phyloP scores from a whole-genome alignment of 345 rosid genomes.

The Brassica rapa region DNA sequence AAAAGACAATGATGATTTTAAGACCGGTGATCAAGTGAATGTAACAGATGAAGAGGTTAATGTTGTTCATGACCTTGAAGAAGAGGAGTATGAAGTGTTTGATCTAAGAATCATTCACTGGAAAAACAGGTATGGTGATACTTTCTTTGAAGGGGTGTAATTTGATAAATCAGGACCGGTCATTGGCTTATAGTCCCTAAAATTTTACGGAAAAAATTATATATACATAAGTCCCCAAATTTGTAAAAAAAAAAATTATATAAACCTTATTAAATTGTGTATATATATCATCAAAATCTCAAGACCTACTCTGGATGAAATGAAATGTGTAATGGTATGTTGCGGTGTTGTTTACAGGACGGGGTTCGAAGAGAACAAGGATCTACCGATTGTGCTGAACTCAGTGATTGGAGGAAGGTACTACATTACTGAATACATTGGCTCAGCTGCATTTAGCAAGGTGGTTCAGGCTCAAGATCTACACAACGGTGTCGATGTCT shows the following conservation, averaged over 20 bases:
- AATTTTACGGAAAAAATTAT: not conserved
- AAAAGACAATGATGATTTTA: conserved; percentile 41
- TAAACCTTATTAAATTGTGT: no score
- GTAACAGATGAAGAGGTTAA: conserved; percentile 42
- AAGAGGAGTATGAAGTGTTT: conserved; percentile 75
- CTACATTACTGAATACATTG: conserved; percentile 81
- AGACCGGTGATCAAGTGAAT: conserved; percentile 37
- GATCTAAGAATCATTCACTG: conserved; percentile 80
- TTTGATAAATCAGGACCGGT: not conserved
- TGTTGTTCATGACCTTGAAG: conserved; percentile 63
- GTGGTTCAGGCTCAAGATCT: conserved; percentile 95
- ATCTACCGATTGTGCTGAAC: conserved; percentile 71
- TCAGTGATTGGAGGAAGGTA: conserved; percentile 84
- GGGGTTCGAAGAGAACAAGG: conserved; percentile 92
- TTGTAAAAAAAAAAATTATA: not conserved
- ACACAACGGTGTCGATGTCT: conserved; percentile 67
- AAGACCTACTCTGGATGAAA: not conserved
- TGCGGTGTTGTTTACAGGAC: conserved; percentile 60
- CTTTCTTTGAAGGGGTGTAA: not conserved
- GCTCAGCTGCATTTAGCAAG: conserved; percentile 95
- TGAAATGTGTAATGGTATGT: not conserved
- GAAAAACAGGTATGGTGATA: conserved; percentile 66
- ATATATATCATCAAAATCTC: not conserved
- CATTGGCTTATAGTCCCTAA: not conserved
- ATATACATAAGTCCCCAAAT: not conserved